Evolutionary conservation across 768 basidiomycete genomes (phyloP).

Genomic region (Tylopilus subfusipes): DNA sequence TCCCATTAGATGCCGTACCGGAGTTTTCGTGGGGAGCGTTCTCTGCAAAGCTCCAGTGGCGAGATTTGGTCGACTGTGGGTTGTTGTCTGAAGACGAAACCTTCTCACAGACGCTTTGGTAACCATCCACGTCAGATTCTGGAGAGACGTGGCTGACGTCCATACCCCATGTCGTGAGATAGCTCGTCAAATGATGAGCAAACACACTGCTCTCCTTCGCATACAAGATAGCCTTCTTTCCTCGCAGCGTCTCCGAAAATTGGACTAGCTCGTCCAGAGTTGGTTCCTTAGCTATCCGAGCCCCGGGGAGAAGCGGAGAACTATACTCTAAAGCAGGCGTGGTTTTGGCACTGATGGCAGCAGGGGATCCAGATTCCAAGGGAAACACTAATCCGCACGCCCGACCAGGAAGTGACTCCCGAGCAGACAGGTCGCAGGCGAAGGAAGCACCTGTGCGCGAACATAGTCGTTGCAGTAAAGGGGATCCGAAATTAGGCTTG

Average conservation of each 20-base stretch:
- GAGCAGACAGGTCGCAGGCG: conserved; percentile 39
- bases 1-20: conserved; percentile 18
- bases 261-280: conserved; percentile 70
- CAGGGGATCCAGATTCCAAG: conserved; percentile 56
- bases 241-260: conserved; percentile 80
- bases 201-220: conserved; percentile 86
- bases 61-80: conserved; percentile 16
- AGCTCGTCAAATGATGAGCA: conserved; percentile 89
- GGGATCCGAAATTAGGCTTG: conserved; percentile 43
- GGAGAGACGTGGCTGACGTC: conserved; percentile 79
- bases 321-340: conserved; percentile 44
- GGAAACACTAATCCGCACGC: conserved; percentile 65
- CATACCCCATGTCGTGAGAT: conserved; percentile 93
- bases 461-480: conserved; percentile 59
- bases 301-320: conserved; percentile 46
- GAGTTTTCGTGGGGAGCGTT: conserved; percentile 19
- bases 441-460: conserved; percentile 52
- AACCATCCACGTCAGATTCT: conserved; percentile 50
- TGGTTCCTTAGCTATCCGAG: conserved; percentile 63
- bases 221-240: conserved; percentile 79
- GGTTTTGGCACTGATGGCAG: conserved; percentile 38
- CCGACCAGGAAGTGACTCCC: conserved; percentile 42
- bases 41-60: conserved; percentile 23
- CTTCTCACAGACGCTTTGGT: conserved; percentile 19
- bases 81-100: conserved; percentile 7